Evolutionary conservation across 768 basidiomycete species (phyloP), one percentile per base, ranked within the genome.

Genomic region (Tulasnella sp.): DNA sequence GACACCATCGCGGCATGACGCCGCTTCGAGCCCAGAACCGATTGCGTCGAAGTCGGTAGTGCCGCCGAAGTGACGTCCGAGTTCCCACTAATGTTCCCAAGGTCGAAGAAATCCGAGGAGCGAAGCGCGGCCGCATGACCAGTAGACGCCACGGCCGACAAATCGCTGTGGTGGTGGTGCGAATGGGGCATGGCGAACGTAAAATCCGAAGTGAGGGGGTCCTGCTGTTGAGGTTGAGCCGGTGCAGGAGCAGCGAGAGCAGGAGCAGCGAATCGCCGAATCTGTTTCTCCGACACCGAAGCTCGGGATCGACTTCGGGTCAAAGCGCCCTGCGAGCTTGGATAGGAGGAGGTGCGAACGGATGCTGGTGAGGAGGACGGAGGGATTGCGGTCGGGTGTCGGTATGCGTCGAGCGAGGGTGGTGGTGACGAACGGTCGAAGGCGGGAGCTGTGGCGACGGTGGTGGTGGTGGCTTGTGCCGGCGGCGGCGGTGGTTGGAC

Each of bases 1-100:
- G 93, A 88, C 88, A 92, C 90, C 91, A 94, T 93, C 83, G 93
- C 89, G 0, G 93, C 92, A 83, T 95, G 93, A 46, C 94, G 89
- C 11, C 94, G 91, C 85, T 95, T 95, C 0, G 90, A 88, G 44
- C 92, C 93, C 28, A 82, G 40, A 18, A 75, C 64, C 37, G 82
- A 72, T 9, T 80, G 80, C 31, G 80, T 94, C 94, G 75, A 72
- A 14, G 80, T 22, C 28, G 73, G n/a, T n/a, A n/a, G 28, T 58
- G 74, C 58, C n/a, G 78, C 72, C 18, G 78, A 54, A 22, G 76
- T 81, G 72, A 79, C 41, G 73, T 58, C 79, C 64, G 78, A 81
- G 16, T 72, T 79, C 77, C 75, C 81, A 72, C n/a, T n/a, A n/a
- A 37, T 6, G 6, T 60, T 75, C 42, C 72, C 69, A 74, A 69